Conservation (phyloP, 495 filamentous ascomycete genomes). For the Xanthoparmelia taractica region DNA sequence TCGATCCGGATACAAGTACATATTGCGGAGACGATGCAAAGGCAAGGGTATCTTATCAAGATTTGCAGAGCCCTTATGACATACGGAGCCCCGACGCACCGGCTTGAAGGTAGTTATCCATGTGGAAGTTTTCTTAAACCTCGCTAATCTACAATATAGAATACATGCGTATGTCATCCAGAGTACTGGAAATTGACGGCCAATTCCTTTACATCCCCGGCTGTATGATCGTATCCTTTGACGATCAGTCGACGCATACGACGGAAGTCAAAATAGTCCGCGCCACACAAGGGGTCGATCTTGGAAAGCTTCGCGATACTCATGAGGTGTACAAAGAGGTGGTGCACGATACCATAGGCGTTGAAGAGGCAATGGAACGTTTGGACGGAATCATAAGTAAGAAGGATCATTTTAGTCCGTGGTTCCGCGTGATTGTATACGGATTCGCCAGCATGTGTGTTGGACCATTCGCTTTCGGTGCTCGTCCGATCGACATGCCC, state of each 20-base stretch:
- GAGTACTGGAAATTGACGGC: conserved; percentile 80
- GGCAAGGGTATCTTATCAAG: conserved; percentile 76
- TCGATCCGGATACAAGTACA: conserved; percentile 80
- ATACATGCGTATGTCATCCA: conserved; percentile 85
- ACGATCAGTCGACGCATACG: conserved; percentile 81
- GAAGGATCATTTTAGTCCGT: conserved; percentile 56
- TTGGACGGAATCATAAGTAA: conserved; percentile 59
- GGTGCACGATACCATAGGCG: conserved; percentile 76
- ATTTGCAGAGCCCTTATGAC: conserved; percentile 84
- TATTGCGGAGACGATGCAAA: conserved; percentile 73
- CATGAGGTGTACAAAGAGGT: conserved; percentile 92
- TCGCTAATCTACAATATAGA: conserved; percentile 35
- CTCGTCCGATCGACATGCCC: conserved; percentile 79
- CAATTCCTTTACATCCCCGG: conserved; percentile 90
- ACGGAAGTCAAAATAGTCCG: conserved; percentile 88
- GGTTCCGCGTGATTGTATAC: conserved; percentile 73
- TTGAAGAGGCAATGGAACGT: conserved; percentile 70
- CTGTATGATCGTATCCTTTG: conserved; percentile 94
- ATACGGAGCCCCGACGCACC: conserved; percentile 71
- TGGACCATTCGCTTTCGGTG: conserved; percentile 86
- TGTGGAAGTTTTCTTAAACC: no score
- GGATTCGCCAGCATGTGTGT: conserved; percentile 72
- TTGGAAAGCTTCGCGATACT: conserved; percentile 74
- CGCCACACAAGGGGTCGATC: conserved; percentile 66
- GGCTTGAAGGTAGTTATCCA: conserved; percentile 59